phyloP scores from a whole-genome alignment of 2,329 filamentous ascomycete genomes.

The Teratosphaeria nubilosa region DNA sequence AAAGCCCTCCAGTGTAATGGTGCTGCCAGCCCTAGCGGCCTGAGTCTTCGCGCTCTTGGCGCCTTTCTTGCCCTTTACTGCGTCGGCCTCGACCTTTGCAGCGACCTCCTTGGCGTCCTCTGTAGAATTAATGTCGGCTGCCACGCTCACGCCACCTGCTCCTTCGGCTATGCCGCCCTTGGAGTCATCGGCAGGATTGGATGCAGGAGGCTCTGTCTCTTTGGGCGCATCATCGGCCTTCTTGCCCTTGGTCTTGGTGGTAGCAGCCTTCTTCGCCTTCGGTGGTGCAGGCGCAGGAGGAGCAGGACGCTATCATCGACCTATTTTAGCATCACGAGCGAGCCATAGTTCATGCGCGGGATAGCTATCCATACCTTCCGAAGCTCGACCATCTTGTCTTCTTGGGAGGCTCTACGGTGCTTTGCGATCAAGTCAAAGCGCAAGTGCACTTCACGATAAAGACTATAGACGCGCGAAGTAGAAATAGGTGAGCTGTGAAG shows the following conservation, averaged over 20 bases:
- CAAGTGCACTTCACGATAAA: neutral
- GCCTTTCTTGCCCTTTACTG: constrained; percentile 9
- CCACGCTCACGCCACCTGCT: constrained; percentile 8
- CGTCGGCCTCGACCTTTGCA: constrained; percentile 4
- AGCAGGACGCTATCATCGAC: constrained; percentile 42
- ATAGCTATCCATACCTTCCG: constrained; percentile 34
- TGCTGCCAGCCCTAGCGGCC: constrained; percentile 39
- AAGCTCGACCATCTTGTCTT: constrained; percentile 43
- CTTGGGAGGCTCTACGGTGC: neutral
- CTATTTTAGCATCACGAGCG: neutral
- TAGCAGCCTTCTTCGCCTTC: constrained; percentile 37
- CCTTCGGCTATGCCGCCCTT: constrained; percentile 10
- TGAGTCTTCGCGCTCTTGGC: constrained; percentile 11
- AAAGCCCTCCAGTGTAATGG: constrained; percentile 44
- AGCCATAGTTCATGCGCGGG: neutral
- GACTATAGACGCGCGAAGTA: neutral
- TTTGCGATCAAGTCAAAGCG: neutral
- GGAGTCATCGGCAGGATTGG: constrained; percentile 8
- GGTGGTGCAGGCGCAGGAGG: constrained; percentile 38
- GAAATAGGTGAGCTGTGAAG: neutral
- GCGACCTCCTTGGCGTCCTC: constrained; percentile 7
- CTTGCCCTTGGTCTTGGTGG: constrained; percentile 26
- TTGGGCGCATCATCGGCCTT: constrained; percentile 14
- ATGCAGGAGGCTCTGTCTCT: constrained; percentile 6
- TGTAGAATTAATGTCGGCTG: constrained; percentile 6